A percentile compares a stretch with the other conserved stretches of the same genome.
These are phyloP conservation scores for Orbilia javanica DNA, from an alignment of 2,329 filamentous ascomycete genomes.

Conservation along the genomic window DNA sequence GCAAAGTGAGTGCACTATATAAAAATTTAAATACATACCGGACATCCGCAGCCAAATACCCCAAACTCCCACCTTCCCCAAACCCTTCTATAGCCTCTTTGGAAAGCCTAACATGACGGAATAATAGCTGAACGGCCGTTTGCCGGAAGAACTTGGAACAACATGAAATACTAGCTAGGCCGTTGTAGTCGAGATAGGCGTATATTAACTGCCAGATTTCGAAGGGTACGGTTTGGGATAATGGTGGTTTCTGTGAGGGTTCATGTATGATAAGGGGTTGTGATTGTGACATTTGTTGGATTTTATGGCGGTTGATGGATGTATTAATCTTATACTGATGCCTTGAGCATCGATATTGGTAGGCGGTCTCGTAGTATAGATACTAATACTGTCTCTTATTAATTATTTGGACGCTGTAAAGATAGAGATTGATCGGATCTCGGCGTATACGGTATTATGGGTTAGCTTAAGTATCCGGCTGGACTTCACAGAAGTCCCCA, in stretches of 20 bases:
- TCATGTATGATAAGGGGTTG: too few species aligned
- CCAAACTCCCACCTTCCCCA: not conserved
- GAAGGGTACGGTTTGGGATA: not conserved
- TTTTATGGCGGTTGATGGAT: too few species aligned
- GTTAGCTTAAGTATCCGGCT: too few species aligned
- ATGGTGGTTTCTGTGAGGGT: too few species aligned
- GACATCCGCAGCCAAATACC: not conserved
- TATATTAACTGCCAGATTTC: slow-evolving; percentile 1
- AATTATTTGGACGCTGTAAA: not conserved
- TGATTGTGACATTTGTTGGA: too few species aligned
- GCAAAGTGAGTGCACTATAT: not conserved
- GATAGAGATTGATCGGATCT: too few species aligned
- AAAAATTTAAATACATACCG: not conserved
- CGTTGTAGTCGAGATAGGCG: not conserved
- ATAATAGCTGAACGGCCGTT: not conserved
- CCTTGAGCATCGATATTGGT: too few species aligned
- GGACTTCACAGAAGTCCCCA: too few species aligned
- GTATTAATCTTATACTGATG: too few species aligned
- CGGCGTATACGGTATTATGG: too few species aligned
- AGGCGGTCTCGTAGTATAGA: too few species aligned
- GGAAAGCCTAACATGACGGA: not conserved
- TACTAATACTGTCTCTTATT: not conserved
- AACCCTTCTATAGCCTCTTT: not conserved
- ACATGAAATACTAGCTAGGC: not conserved
- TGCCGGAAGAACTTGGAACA: not conserved